Conservation (phyloP, 192 early-diverging fungal species). For the Gonapodya sp. region DNA sequence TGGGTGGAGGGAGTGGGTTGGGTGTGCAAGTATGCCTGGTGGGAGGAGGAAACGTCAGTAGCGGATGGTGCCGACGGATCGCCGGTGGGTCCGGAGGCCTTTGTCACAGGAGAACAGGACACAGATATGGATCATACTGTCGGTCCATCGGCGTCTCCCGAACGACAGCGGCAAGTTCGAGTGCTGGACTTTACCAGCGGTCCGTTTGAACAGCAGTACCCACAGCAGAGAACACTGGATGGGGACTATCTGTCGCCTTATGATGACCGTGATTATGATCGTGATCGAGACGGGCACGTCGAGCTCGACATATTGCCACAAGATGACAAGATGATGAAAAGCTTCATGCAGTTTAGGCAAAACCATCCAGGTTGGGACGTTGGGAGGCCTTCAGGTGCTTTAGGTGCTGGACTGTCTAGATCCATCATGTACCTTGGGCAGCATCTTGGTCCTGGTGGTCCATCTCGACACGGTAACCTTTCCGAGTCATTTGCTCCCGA, state of each 20-base stretch:
- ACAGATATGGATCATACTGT: not conserved
- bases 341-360: slow-evolving; percentile 83
- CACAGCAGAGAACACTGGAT: not conserved
- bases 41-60: slow-evolving; percentile 40
- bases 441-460: not conserved
- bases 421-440: not conserved
- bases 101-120: no score
- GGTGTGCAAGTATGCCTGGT: slow-evolving; percentile 94
- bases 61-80: not conserved
- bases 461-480: not conserved
- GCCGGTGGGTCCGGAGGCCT: not conserved
- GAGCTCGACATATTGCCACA: slow-evolving; percentile 58
- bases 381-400: not conserved
- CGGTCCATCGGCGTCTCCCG: slow-evolving; percentile 29
- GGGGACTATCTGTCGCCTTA: not conserved
- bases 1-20: slow-evolving; percentile 84
- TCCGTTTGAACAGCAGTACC: no score
- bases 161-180: not conserved
- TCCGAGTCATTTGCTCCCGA: not conserved
- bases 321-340: slow-evolving; percentile 97
- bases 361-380: slow-evolving; percentile 87
- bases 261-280: slow-evolving; percentile 4
- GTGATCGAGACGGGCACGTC: slow-evolving; percentile 72
- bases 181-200: not conserved
- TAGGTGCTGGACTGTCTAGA: not conserved